A percentile compares a stretch with the other conserved stretches of the same genome.
These are phyloP conservation scores for Mimosa pudica DNA, from an alignment of 306 rosid genomes.

Conservation along the genomic window DNA sequence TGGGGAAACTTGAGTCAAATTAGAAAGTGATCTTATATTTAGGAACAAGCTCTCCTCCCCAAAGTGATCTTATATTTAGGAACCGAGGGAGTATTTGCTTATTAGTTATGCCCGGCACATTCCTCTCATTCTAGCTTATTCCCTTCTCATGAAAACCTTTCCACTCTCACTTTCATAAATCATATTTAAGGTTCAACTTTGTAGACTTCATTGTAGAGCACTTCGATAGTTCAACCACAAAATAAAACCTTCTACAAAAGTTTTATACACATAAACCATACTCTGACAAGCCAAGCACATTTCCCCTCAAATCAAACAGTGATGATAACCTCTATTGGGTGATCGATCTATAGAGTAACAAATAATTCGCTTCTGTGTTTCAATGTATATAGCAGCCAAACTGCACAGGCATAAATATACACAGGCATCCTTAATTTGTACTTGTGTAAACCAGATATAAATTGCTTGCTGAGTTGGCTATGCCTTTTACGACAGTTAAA, in stretches of 20 bases:
- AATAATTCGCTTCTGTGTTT: background rate
- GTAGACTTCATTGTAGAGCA: background rate
- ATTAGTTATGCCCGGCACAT: slow-evolving; percentile 3
- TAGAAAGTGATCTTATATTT: too few relatives aligned
- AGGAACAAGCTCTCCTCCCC: too few relatives aligned
- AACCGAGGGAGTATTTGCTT: background rate
- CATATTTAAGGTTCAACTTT: background rate
- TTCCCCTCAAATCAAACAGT: background rate
- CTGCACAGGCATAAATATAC: background rate
- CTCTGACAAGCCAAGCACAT: background rate
- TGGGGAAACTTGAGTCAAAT: too few relatives aligned
- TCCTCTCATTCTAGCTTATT: slow-evolving; percentile 16
- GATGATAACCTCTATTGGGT: background rate
- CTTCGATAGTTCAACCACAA: background rate
- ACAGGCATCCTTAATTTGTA: background rate
- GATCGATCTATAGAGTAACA: background rate
- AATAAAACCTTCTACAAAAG: background rate
- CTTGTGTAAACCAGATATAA: background rate
- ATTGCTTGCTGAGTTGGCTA: background rate
- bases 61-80: too few relatives aligned
- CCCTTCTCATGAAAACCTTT: background rate
- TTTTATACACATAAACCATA: background rate
- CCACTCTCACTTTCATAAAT: background rate
- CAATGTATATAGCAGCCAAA: background rate
- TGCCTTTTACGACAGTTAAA: background rate